Base-by-base conservation (phyloP, 73 alveolate species). In the Halteria grandinella region DNA sequence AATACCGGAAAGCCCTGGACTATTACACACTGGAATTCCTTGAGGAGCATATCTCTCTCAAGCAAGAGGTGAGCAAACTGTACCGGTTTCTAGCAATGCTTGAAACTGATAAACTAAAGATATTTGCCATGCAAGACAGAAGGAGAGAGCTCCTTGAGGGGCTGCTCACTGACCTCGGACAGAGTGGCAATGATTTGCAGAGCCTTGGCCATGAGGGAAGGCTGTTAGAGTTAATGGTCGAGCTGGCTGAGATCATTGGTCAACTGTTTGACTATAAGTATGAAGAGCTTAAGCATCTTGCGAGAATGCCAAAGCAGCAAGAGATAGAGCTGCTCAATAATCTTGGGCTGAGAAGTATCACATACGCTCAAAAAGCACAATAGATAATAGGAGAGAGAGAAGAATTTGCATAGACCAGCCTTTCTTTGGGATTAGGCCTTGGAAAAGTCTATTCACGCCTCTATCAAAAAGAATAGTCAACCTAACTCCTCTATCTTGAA, bases 91-190 rank as follows among this genome's bases (percentile, higher is more conserved):
- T 97, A 14, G 90, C 87, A 25, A 47, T 81, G 50, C 81, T 97
- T 55, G 99, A 97, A 63, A 59, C 77, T 29, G 93, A 94, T 60
- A 54, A 53, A 44, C 71, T 86, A 36, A 79, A 97, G 51, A 85
- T 92, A 8, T 71, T 93, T 44, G 99, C 98, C 1, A 93, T 93
- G 98, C 89, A 87, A 55, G 98, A 97, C 43, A 88, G 97, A 85
- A 91, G 99, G 77, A 85, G 90, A 66, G 97, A 91, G 40, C 28
- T 97, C 71, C 52, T 97, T 43, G 89, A 84, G 25, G 95, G 96
- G 34, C 83, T 95, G 15, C 64, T 88, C 12, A 82, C 83, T 32
- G 91, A 79, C 34, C 86, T 97, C 79, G 92, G 95, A 71, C 95
- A n/a, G n/a, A n/a, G n/a, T n/a, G n/a, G n/a, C n/a, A n/a, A n/a